Percentiles rank a stretch among this genome's conserved stretches.
Evolutionary conservation across 129 eudicot genomes (phyloP).

Genomic region (Arctium lappa): DNA sequence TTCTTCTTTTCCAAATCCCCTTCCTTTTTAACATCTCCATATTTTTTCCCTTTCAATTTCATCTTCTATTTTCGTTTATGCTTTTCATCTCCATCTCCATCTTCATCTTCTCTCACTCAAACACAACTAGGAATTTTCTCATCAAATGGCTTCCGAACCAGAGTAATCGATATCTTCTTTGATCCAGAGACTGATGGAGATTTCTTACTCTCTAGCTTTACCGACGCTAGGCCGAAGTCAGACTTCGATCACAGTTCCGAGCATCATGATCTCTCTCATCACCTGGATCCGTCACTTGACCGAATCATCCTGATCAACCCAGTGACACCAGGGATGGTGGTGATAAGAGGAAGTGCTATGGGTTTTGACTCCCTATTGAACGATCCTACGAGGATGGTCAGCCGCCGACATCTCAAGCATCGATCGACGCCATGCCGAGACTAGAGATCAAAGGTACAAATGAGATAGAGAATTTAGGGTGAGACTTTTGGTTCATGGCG

Average conservation of each 20-base stretch:
- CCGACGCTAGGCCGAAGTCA: slow-evolving; percentile 3
- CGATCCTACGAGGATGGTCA: slow-evolving; percentile 36
- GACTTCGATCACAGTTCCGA: slow-evolving; percentile 14
- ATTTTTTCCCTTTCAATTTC: not conserved
- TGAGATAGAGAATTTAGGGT: slow-evolving; percentile 9
- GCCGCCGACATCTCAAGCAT: slow-evolving; percentile 58
- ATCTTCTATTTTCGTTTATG: not conserved
- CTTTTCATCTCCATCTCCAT: not conserved
- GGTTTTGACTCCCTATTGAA: slow-evolving; percentile 34
- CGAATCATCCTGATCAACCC: slow-evolving; percentile 57
- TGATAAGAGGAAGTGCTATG: slow-evolving; percentile 33
- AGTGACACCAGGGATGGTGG: slow-evolving; percentile 48
- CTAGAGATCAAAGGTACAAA: slow-evolving; percentile 30
- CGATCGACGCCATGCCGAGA: slow-evolving; percentile 48
- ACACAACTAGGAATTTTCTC: not conserved
- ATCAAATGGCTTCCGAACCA: slow-evolving; percentile 32
- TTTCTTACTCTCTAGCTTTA: slow-evolving; percentile 38
- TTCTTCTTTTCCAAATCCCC: not conserved
- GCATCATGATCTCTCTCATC: not conserved
- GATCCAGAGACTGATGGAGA: slow-evolving; percentile 32
- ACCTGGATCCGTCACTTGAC: slow-evolving; percentile 11
- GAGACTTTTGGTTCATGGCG: no score
- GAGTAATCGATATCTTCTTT: slow-evolving; percentile 26
- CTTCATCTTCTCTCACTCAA: not conserved
- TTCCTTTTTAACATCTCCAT: not conserved